A percentile compares a stretch with the other conserved stretches of the same genome.
Conservation (phyloP, 768 basidiomycete species). For the Epithele typhae region DNA sequence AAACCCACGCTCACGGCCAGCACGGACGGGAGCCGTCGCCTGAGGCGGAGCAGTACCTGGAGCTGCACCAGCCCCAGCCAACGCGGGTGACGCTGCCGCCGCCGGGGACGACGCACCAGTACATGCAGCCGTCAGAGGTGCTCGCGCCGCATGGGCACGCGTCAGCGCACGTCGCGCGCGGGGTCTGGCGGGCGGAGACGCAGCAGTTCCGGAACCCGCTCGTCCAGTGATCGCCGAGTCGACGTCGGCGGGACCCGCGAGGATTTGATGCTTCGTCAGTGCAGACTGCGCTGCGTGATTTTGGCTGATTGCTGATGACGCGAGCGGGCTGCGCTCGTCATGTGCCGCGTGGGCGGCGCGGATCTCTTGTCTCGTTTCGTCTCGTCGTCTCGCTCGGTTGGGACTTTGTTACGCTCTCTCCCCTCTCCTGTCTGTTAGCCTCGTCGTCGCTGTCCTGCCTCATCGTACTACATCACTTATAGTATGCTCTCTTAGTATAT, state of each 20-base stretch:
- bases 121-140: neutral
- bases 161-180: neutral
- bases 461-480: too few species aligned
- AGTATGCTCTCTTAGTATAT: too few species aligned
- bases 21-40: slow-evolving; percentile 1
- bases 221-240: slow-evolving; percentile 9
- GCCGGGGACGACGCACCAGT: neutral
- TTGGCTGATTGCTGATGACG: too few species aligned
- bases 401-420: neutral
- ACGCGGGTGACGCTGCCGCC: slow-evolving; percentile 1
- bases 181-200: slow-evolving; percentile 6
- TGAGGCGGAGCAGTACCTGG: slow-evolving; percentile 7
- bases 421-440: too few species aligned
- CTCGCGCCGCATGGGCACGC: neutral
- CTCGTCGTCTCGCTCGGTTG: too few species aligned
- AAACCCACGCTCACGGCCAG: slow-evolving; percentile 1
- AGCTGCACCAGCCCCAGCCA: slow-evolving; percentile 18
- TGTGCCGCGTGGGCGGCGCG: too few species aligned
- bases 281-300: too few species aligned
- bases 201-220: slow-evolving; percentile 6
- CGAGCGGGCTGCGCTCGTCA: too few species aligned
- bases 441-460: too few species aligned
- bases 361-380: too few species aligned
- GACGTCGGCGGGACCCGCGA: too few species aligned
- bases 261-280: too few species aligned